Base-by-base conservation (phyloP, 2,329 filamentous ascomycete genomes). In the Aspergillus sp. region DNA sequence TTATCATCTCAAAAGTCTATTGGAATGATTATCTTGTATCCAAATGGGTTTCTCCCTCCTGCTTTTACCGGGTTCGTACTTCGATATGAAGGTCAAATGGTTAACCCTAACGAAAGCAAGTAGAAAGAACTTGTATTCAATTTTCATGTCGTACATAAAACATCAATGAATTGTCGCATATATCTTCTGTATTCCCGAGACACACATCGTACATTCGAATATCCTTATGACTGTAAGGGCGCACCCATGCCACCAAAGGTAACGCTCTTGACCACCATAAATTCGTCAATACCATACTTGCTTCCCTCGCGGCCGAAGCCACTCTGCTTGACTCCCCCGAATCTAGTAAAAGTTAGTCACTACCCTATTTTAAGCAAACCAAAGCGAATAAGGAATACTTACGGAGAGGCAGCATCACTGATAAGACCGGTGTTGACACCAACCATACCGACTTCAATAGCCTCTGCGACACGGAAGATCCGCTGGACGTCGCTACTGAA, bases 311-410 rank as follows among this genome's bases (percentile, higher is more conserved):
- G 74, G 2, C 87, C 87, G 57, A 89, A 89, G 1, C 87, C 87
- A 57, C 82, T 87, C 70, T 89, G 76, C 70, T 93, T 93, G 41
- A 93, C 82, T 54, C 87, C 87, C 10, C 87, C 87, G 61, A 93
- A 93, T n/a, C 70, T 72, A 54, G 10, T 5, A 26, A 35, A 3
- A 9, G 41, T 64, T 53, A 63, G 57, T 47, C 46, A 35, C 41
- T 19, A 32, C 28, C 6, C 1, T 5, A 28, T 1, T 40, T 12
- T 5, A 4, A 6, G 27, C 8, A 6, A 2, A 29, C 39, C n/a
- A 7, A 4, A 6, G 27, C 8, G 6, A 2, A 29, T 3, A 27
- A 7, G 19, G 38, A 35, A 43, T 42, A 67, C 69, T 65, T 61
- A 72, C 64, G 73, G 73, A 55, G 69, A 67, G 34, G 73, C 75